Percentiles rank a stretch among this genome's conserved stretches.
These are phyloP conservation scores for Fragilariopsis cylindrus DNA, from an alignment of 108 stramenopile species.

Conservation along the genomic window DNA sequence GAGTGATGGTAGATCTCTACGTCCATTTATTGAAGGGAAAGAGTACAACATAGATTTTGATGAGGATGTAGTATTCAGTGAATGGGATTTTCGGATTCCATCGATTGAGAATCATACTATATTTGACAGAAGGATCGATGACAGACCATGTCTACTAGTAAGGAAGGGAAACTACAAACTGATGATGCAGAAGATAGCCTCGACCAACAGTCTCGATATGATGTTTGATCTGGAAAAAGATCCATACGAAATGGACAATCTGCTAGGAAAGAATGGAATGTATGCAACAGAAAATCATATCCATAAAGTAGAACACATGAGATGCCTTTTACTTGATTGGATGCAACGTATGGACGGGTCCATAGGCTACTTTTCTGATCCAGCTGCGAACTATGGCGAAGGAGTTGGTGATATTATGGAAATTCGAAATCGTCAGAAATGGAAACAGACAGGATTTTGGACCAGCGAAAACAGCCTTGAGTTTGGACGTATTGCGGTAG, in stretches of 20 bases:
- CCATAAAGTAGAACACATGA: constrained; percentile 28
- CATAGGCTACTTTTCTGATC: constrained; percentile 1
- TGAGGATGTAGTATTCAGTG: constrained; percentile 17
- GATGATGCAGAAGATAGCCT: constrained; percentile 16
- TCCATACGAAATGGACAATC: constrained; percentile 38
- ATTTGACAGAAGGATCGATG: constrained; percentile 16
- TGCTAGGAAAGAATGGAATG: constrained; percentile 4
- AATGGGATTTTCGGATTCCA: constrained; percentile 26
- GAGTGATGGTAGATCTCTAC: constrained; percentile 23
- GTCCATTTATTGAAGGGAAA: constrained; percentile 17
- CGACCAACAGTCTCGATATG: constrained; percentile 18
- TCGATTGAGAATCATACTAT: background rate
- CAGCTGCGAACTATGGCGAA: constrained; percentile 16
- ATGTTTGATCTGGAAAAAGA: constrained; percentile 29
- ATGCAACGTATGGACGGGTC: constrained; percentile 20
- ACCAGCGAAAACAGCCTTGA: background rate
- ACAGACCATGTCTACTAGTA: constrained; percentile 26
- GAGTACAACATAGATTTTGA: constrained; percentile 17
- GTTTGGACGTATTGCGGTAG: background rate
- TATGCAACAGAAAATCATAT: background rate
- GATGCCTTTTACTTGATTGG: constrained; percentile 27
- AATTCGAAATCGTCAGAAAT: constrained; percentile 16
- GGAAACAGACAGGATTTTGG: constrained; percentile 15
- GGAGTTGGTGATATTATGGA: constrained; percentile 21
- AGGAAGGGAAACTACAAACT: constrained; percentile 31